A percentile compares a stretch with the other conserved stretches of the same genome.
Conservation (phyloP, 305 asterid genomes). For the Vinca major region DNA sequence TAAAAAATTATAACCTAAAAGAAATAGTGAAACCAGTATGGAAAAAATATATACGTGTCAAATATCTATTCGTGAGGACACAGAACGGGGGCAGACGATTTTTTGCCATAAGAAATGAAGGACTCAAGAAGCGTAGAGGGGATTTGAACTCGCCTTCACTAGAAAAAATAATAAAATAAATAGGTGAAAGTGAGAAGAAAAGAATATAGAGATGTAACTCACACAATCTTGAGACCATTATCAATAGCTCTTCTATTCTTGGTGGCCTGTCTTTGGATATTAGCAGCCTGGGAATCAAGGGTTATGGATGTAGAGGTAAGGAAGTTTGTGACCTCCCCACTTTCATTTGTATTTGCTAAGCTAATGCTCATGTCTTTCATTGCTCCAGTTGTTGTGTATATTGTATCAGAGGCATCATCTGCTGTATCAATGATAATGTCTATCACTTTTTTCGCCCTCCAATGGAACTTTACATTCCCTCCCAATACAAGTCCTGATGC, state of each 20-base stretch:
- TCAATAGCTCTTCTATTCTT: constrained; percentile 42
- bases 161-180: not conserved
- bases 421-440: constrained; percentile 70
- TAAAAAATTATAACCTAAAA: too few relatives aligned
- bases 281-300: constrained; percentile 55
- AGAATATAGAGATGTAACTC: not conserved
- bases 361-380: constrained; percentile 44
- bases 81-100: too few relatives aligned
- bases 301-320: constrained; percentile 40
- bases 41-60: too few relatives aligned
- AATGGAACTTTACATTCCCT: constrained; percentile 56
- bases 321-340: constrained; percentile 34
- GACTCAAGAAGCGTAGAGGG: too few relatives aligned
- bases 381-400: constrained; percentile 51
- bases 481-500: constrained; percentile 65
- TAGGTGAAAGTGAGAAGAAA: not conserved
- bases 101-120: too few relatives aligned
- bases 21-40: too few relatives aligned
- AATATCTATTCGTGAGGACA: too few relatives aligned
- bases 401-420: constrained; percentile 56
- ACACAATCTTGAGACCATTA: constrained; percentile 50
- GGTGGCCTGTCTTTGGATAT: constrained; percentile 50
- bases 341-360: constrained; percentile 25
- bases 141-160: too few relatives aligned
- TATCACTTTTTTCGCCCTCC: constrained; percentile 46